Conservation (phyloP, 176 grass and related monocot genomes). For the Eleusine coracana region DNA sequence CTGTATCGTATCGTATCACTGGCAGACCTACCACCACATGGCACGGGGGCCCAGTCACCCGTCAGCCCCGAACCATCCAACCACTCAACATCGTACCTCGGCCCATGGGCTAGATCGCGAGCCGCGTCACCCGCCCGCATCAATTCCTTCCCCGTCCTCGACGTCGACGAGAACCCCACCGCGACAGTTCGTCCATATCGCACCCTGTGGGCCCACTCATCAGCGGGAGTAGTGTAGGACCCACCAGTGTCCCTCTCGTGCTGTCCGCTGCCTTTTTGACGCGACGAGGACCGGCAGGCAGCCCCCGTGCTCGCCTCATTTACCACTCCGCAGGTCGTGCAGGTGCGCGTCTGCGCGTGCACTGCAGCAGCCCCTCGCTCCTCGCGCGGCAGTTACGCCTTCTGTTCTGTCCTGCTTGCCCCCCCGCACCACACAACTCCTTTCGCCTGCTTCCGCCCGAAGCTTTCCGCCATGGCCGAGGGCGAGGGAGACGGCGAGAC, state of each 20-base stretch:
- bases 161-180: neutral
- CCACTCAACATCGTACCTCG: neutral
- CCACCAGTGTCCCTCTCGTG: neutral
- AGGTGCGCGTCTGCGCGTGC: too few species aligned
- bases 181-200: neutral
- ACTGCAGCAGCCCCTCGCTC: neutral
- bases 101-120: slow-evolving; percentile 9
- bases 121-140: neutral
- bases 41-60: neutral
- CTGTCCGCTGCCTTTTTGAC: neutral
- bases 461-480: slow-evolving; percentile 53
- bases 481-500: neutral
- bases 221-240: neutral
- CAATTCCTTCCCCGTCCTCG: neutral
- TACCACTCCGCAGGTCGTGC: neutral
- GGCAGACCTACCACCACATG: neutral
- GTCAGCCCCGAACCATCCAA: neutral
- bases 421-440: neutral
- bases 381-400: neutral
- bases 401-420: neutral
- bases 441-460: slow-evolving; percentile 21
- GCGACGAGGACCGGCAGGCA: neutral
- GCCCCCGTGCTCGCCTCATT: neutral
- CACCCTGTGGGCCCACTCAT: neutral
- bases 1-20: too few species aligned